Base-by-base conservation (phyloP, 768 basidiomycete genomes). In the Guyanaporus albipodus region DNA sequence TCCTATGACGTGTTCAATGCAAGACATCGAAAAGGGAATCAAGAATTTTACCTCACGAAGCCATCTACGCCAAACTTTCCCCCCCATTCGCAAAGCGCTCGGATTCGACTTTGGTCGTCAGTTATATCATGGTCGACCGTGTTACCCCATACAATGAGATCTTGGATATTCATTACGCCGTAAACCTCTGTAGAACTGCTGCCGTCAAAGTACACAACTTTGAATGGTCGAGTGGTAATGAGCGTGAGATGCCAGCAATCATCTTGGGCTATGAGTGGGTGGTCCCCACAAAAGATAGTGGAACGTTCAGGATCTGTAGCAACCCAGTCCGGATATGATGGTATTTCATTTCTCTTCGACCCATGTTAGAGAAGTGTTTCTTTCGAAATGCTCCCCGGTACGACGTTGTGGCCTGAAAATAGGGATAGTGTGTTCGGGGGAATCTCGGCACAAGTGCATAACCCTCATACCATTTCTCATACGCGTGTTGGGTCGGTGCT, bases 191-290 rank as follows among this genome's bases (percentile, higher is more conserved):
- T 70, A 0, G 72, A 76, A 42, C 76, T 76, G 36, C 61, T 73
- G 0, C 78, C 77, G 41, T 80, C 78, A 34, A 79, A 79, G 49
- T 79, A 78, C 8, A 79, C 45, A 3, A 79, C 57, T 32, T 71
- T 73, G 27, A 79, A 55, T 1, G 74, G 58, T 15, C 62, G 54
- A 23, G 55, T 63, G 11, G 54, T 32, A 8, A 38, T 53, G 6
- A 59, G 42, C 3, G 55, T 54, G n/a, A 60, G 24, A 11, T 46
- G 46, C 58, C 58, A 54, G 8, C 58, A 60, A 24, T 21, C 50
- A 34, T 42, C 6, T 19, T 31, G 42, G 11, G 6, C n/a, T 1
- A 31, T 4, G 6, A 8, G 0, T 7, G 12, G 6, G n/a, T n/a
- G n/a, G n/a, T n/a, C 39, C 8, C 51, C 26, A 46, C 75, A 75